These are phyloP conservation scores for Crithidia fasciculata DNA, from an alignment of 208 protist genomes.

Conservation along the genomic window DNA sequence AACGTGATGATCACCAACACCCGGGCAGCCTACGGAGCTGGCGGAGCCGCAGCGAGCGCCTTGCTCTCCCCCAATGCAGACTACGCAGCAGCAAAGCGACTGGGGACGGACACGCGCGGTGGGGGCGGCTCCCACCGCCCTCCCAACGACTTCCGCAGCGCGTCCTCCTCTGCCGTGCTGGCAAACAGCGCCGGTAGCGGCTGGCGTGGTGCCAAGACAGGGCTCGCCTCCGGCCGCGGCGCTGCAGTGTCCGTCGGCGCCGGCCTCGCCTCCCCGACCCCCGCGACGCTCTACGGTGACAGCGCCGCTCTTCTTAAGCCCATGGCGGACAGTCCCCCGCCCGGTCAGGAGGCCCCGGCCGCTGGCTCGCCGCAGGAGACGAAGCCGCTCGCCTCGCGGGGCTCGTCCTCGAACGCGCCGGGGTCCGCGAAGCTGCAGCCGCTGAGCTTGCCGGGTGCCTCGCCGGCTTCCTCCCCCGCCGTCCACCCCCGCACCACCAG, in stretches of 20 bases:
- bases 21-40: background rate
- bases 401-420: constrained; percentile 1
- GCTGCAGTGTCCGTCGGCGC: background rate
- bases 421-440: constrained; percentile 23
- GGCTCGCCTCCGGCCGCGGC: background rate
- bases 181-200: constrained; percentile 5
- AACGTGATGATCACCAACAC: constrained; percentile 67
- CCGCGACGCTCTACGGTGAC: constrained; percentile 12
- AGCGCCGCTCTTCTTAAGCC: constrained; percentile 2
- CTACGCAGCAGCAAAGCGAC: background rate
- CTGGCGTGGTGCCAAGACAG: background rate
- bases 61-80: constrained; percentile 2
- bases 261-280: background rate
- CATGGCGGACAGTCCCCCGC: background rate
- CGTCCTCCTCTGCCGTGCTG: constrained; percentile 3
- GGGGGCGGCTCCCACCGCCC: background rate
- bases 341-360: background rate
- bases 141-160: background rate
- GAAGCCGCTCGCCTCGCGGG: background rate
- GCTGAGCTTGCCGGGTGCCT: constrained; percentile 9
- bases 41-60: background rate
- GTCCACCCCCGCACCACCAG: constrained; percentile 21
- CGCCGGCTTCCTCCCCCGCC: background rate
- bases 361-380: background rate
- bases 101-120: background rate